Percentiles rank a stretch among this genome's conserved stretches.
Conservation (phyloP, 2,329 filamentous ascomycete genomes). For the Paraphoma chrysanthemicola region DNA sequence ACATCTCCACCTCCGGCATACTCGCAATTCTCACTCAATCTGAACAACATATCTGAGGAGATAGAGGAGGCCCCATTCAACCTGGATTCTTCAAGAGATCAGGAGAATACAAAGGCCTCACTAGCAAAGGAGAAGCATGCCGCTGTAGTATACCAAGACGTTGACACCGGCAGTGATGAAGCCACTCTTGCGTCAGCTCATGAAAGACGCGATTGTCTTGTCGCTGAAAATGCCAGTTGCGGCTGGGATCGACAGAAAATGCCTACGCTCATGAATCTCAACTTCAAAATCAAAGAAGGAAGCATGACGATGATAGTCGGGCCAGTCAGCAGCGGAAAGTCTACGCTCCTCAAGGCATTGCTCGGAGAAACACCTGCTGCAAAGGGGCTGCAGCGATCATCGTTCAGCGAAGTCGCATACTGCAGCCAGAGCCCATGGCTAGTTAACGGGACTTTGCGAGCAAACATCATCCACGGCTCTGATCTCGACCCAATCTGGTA, state of each 20-base stretch:
- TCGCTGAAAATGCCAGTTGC: slow-evolving; percentile 15
- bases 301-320: slow-evolving; percentile 16
- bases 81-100: not conserved
- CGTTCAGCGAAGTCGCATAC: slow-evolving; percentile 33
- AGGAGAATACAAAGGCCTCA: not conserved
- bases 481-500: slow-evolving; percentile 33
- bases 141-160: slow-evolving; percentile 1
- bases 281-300: slow-evolving; percentile 5
- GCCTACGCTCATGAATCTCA: slow-evolving; percentile 4
- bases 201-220: slow-evolving; percentile 10
- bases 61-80: not conserved
- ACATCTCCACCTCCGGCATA: not conserved
- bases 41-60: slow-evolving; percentile 1
- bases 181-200: slow-evolving; percentile 9
- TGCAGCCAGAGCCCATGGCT: slow-evolving; percentile 42
- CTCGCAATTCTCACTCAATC: slow-evolving; percentile 1
- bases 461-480: slow-evolving; percentile 32
- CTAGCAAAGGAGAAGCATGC: not conserved
- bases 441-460: slow-evolving; percentile 28
- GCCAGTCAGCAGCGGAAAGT: slow-evolving; percentile 18
- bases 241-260: slow-evolving; percentile 14
- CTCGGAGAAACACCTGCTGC: slow-evolving; percentile 15
- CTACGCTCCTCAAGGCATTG: slow-evolving; percentile 45
- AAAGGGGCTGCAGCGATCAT: slow-evolving; percentile 11
- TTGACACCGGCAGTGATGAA: slow-evolving; percentile 7